Evolutionary conservation across 768 basidiomycete genomes (phyloP), one percentile per base, ranked within the genome.

Genomic region (Antrodiella citrinella): DNA sequence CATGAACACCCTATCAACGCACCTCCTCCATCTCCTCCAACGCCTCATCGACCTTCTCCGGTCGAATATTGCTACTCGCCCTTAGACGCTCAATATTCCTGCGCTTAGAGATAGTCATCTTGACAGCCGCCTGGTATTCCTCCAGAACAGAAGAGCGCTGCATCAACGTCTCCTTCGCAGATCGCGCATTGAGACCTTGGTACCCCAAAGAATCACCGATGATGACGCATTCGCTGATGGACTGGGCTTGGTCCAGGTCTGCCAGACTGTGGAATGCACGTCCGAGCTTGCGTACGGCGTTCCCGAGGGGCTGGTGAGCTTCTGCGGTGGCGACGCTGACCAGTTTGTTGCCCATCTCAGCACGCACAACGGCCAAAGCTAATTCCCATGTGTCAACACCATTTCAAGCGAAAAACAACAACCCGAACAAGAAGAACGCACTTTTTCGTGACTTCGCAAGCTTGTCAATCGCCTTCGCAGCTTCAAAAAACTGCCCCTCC

Each of bases 141-240:
- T 98, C 95, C 53, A 97, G 70, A 9, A 96, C 91, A 5, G 81
- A 80, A 0, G 91, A 90, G 9, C 96, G 84, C 72, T 93, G 91
- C 48, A 82, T 77, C 7, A 98, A 69, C 0, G 96, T 94, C 65
- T 95, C 92, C 65, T 96, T 97, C 1, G 96, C 96, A 18, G 94
- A 91, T 42, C 87, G 78, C n/a, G 96, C 92, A 61, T 99, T 98
- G 70, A 94, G 75, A 18, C 93, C 90, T 66, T 98, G 94, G 67
- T 99, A 99, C 1, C 92, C 92, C 47, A 98, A 71, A 0, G 91
- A 86, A 67, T 99, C 96, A n/a, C 93, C 94, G 22, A 99, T 69
- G 40, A 97, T 85, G 23, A 98, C 91, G 58, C 90, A 91, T 74
- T 97, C 95, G 58, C 87, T 92, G 53, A 92, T 88, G 25, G 91